These are phyloP conservation scores for Scytalidium sp. DNA, from an alignment of 2,329 filamentous ascomycete species.

Conservation along the genomic window DNA sequence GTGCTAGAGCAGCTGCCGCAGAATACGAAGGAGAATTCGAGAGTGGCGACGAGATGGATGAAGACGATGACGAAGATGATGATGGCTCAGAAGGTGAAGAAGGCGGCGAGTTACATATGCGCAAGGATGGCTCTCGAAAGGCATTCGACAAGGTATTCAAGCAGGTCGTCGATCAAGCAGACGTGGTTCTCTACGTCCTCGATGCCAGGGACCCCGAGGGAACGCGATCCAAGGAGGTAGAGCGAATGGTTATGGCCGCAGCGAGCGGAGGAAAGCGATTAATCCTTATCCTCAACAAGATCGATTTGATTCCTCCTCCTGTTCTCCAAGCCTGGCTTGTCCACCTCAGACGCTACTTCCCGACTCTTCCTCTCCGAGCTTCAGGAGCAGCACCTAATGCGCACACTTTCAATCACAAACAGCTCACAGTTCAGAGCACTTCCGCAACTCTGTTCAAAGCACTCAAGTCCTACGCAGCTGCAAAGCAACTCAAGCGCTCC, in stretches of 20 bases:
- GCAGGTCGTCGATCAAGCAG: slow-evolving; percentile 81
- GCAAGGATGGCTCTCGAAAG: slow-evolving; percentile 67
- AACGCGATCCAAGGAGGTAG: slow-evolving; percentile 85
- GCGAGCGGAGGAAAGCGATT: slow-evolving; percentile 80
- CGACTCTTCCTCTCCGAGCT: slow-evolving; percentile 83
- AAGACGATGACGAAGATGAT: slow-evolving; percentile 45
- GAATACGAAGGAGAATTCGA: slow-evolving; percentile 59
- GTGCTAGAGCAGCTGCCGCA: slow-evolving; percentile 73
- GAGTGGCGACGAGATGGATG: slow-evolving; percentile 51
- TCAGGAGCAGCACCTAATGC: slow-evolving; percentile 80
- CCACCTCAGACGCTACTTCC: slow-evolving; percentile 85
- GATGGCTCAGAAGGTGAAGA: slow-evolving; percentile 42
- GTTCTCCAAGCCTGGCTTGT: slow-evolving; percentile 82
- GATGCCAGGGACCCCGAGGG: slow-evolving; percentile 90
- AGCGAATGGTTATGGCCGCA: slow-evolving; percentile 87
- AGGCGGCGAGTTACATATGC: slow-evolving; percentile 48
- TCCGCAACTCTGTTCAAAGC: slow-evolving; percentile 83
- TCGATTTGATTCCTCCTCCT: slow-evolving; percentile 80
- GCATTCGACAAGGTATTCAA: slow-evolving; percentile 97
- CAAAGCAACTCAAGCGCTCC: slow-evolving; percentile 81
- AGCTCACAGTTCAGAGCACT: slow-evolving; percentile 82
- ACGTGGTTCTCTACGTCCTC: slow-evolving; percentile 89
- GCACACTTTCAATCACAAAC: slow-evolving; percentile 87
- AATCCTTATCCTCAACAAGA: slow-evolving; percentile 93
- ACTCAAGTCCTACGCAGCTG: slow-evolving; percentile 82